Base-by-base conservation (phyloP, 495 filamentous ascomycete genomes). In the Aspergillus diversus region DNA sequence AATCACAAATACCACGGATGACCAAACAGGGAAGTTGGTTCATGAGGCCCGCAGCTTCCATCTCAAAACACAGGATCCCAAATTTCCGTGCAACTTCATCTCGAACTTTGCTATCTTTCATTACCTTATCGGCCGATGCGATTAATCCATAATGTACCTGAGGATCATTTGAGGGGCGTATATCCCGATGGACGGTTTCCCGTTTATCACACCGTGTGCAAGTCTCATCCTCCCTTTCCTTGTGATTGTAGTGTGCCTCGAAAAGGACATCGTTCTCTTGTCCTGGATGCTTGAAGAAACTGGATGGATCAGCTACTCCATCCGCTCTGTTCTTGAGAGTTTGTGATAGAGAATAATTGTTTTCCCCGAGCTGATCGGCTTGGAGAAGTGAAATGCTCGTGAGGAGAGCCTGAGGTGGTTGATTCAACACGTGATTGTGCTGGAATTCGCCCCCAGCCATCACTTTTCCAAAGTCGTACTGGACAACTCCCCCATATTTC, bases 11-110 rank as follows among this genome's bases (percentile, higher is more conserved):
- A 4, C 74, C 74, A 33, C 69, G 56, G 21, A 78, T 73, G 2
- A 67, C 64, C 5, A 77, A 63, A 55, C 66, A 77, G 46, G 66
- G 70, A 7, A 72, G 42, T 12, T 27, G 43, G 37, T 69, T 63
- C 65, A 74, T 71, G 9, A 82, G 37, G 2, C 80, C 80, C 7
- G 78, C 81, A 12, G 75, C 73, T 58, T 84, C 80, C 74, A 80
- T 83, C 54, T 82, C 78, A 50, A 83, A 78, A 52, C 74, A 80
- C 2, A 80, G 56, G n/a, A 80, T 61, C 32, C 66, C 55, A 0
- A 65, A 16, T n/a, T 65, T 34, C 52, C 34, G 47, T 15, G 63
- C 61, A n/a, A 80, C n/a, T 34, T 49, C 16, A 55, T 69, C 64
- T 52, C 64, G 32, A 0, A 33, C 51, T 21, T 33, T 12, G 6